phyloP scores from a whole-genome alignment of 2,329 filamentous ascomycete species.

The Nemania abortiva region DNA sequence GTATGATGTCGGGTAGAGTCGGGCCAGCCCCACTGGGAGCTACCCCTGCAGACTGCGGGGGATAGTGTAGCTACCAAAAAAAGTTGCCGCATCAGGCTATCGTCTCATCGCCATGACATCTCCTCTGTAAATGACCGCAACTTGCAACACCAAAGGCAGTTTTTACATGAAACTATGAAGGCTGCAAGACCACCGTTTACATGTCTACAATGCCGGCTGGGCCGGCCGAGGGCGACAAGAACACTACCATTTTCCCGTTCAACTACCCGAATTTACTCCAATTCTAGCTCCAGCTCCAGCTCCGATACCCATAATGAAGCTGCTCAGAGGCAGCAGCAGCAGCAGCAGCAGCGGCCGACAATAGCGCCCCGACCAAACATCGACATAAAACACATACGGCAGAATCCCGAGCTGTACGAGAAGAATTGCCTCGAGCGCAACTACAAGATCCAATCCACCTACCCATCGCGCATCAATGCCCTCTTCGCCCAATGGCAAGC shows the following conservation, averaged over 20 bases:
- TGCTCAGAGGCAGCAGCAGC: slow-evolving; percentile 33
- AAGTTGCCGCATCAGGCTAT: background rate
- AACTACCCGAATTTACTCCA: slow-evolving; percentile 38
- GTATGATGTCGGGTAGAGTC: too few species aligned
- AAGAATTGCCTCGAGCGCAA: slow-evolving; percentile 88
- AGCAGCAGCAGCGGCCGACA: slow-evolving; percentile 64
- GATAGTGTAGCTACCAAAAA: background rate
- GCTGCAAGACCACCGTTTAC: slow-evolving; percentile 41
- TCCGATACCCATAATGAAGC: slow-evolving; percentile 27
- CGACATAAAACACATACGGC: slow-evolving; percentile 90
- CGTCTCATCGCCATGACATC: background rate
- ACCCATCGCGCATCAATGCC: slow-evolving; percentile 67
- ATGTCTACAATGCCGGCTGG: slow-evolving; percentile 47
- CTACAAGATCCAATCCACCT: slow-evolving; percentile 70
- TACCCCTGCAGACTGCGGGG: slow-evolving; percentile 14
- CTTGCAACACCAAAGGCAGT: background rate
- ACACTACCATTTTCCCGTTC: slow-evolving; percentile 23
- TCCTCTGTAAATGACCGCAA: background rate
- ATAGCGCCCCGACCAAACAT: slow-evolving; percentile 83
- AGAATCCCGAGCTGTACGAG: slow-evolving; percentile 83
- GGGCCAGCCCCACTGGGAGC: background rate
- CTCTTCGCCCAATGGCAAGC: slow-evolving; percentile 69
- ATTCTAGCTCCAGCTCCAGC: slow-evolving; percentile 6
- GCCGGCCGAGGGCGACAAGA: slow-evolving; percentile 37
- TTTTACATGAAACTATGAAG: slow-evolving; percentile 40